Evolutionary conservation across 768 basidiomycete genomes (phyloP), one percentile per base, ranked within the genome.

Genomic region (Steccherinum ochraceum): DNA sequence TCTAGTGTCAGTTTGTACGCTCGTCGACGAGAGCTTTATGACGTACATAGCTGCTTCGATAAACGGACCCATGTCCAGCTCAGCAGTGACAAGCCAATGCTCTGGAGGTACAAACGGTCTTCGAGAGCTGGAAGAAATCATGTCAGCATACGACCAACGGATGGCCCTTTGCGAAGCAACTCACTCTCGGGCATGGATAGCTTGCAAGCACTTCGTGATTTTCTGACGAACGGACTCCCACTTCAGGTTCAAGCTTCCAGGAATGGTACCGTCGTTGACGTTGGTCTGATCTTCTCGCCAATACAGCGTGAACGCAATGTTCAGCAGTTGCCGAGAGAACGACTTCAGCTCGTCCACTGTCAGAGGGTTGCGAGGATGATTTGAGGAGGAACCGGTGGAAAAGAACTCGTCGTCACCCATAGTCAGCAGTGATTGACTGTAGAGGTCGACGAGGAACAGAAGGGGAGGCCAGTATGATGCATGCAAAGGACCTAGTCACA

Each of bases 391-490:
- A 10, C 60, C 61, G 20, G 65, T 58, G 10, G 82, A 79, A 63
- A 96, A 96, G 71, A 98, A 98, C 64, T 98, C 96, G 67, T 97
- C 95, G 59, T 99, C 96, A 1, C 90, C 90, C 78, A 98, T 89
- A 0, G 93, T 93, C 25, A 92, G 73, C 25, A 98, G 77, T 1
- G 84, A 79, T 52, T 94, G 88, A 2, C 82, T 77, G 66, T 96
- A 95, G 11, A 96, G 65, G 46, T 94, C 86, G 1, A 80, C 76
- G 5, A 94, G 77, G 50, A 96, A 77, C 5, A 97, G 69, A 1
- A 98, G 67, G 2, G 87, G 73, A 0, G 84, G 76, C 81, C 89
- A 93, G 10, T 71, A 65, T 0, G 65, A 21, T 0, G 68, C 69
- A 48, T 78, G 68, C 1, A 69, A 61, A 0, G 74, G 65, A 52